phyloP scores from a whole-genome alignment of 345 rosid species.

The Raphanus sativus region DNA sequence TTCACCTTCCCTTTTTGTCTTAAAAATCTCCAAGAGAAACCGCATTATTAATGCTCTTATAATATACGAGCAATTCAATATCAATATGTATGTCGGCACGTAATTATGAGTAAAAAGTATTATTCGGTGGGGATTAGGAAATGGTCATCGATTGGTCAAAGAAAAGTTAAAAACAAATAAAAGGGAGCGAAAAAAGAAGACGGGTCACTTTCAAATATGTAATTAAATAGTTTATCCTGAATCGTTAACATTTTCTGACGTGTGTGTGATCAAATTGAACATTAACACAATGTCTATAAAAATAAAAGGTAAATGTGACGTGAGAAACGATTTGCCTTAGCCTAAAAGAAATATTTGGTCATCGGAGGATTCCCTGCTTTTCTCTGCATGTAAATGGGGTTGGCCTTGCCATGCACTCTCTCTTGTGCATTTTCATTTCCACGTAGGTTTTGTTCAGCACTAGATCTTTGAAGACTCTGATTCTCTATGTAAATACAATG shows the following conservation, averaged over 20 bases:
- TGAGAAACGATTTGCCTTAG: constrained; percentile 33
- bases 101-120: background rate
- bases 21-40: too few species aligned
- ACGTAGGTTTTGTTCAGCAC: background rate
- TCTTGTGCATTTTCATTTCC: background rate
- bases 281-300: background rate
- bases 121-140: background rate
- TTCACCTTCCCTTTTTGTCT: too few species aligned
- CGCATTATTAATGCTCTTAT: too few species aligned
- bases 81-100: constrained; percentile 4
- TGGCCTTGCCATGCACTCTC: constrained; percentile 6
- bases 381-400: constrained; percentile 12
- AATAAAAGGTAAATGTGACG: constrained; percentile 10
- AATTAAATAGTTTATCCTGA: background rate
- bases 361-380: constrained; percentile 20
- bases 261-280: constrained; percentile 16
- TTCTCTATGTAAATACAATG: constrained; percentile 12
- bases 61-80: background rate
- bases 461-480: constrained; percentile 17
- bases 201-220: constrained; percentile 9
- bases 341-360: constrained; percentile 31
- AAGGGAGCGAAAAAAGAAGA: background rate
- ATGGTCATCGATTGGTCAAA: constrained; percentile 26
- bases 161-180: constrained; percentile 15
- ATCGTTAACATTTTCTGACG: constrained; percentile 20